These are phyloP conservation scores for Obelidium mucronatum DNA, from an alignment of 192 early-diverging fungal species.

Conservation along the genomic window DNA sequence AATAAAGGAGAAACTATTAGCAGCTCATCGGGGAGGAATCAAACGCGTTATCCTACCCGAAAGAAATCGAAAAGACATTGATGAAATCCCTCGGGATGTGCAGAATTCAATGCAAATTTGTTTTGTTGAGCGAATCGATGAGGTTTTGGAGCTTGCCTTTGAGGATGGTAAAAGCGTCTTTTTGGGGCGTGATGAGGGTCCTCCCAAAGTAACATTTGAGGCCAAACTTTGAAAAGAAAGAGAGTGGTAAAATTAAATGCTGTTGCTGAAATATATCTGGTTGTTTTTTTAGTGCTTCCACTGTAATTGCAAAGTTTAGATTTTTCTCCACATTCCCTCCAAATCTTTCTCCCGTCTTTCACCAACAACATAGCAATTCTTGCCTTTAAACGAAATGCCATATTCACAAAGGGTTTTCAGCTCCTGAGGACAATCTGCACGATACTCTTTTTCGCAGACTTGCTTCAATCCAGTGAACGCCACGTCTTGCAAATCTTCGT, in stretches of 20 bases:
- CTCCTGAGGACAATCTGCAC: not conserved
- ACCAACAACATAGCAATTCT: conserved; percentile 1
- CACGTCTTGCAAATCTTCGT: not conserved
- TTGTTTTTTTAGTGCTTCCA: too few species aligned
- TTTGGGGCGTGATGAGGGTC: not conserved
- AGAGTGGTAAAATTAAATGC: too few species aligned
- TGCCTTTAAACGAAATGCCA: conserved; percentile 6
- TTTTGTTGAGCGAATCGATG: conserved; percentile 67
- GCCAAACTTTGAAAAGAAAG: conserved; percentile 5
- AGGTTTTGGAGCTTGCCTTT: conserved; percentile 65
- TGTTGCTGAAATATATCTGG: too few species aligned
- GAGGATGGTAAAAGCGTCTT: conserved; percentile 22
- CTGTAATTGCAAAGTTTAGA: too few species aligned
- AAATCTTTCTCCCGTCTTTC: too few species aligned
- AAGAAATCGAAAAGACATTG: conserved; percentile 74
- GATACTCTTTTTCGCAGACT: conserved; percentile 16
- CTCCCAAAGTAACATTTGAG: not conserved
- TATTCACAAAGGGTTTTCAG: not conserved
- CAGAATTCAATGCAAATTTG: conserved; percentile 74
- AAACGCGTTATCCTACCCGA: conserved; percentile 75
- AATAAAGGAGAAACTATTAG: conserved; percentile 86
- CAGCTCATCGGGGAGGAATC: conserved; percentile 82
- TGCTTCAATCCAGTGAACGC: not conserved
- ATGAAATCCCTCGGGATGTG: conserved; percentile 74
- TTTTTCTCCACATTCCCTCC: too few species aligned